Conservation (phyloP, 805 yeast species). For the Teunomyces atbi region DNA sequence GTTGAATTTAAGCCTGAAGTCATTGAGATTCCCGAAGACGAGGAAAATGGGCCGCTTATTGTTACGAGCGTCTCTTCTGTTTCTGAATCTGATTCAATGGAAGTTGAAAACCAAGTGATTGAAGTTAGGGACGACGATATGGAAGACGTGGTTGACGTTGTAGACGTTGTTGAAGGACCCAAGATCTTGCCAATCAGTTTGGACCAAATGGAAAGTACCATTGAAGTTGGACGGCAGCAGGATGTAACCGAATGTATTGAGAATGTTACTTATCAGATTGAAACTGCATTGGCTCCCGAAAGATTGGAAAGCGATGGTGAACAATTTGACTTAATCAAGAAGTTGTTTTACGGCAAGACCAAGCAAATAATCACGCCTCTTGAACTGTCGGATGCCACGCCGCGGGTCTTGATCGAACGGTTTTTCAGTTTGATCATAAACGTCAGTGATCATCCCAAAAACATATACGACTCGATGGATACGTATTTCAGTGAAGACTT, state of each 20-base stretch:
- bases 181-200: constrained; percentile 41
- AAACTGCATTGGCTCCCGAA: constrained; percentile 77
- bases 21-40: constrained; percentile 9
- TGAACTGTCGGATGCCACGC: constrained; percentile 36
- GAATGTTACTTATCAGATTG: constrained; percentile 86
- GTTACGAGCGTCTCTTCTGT: not conserved
- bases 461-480: constrained; percentile 88
- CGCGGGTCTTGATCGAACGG: constrained; percentile 54
- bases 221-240: constrained; percentile 87
- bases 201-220: constrained; percentile 70
- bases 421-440: constrained; percentile 81
- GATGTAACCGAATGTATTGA: constrained; percentile 98
- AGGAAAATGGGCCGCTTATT: constrained; percentile 1
- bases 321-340: constrained; percentile 77
- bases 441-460: constrained; percentile 83
- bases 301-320: constrained; percentile 68
- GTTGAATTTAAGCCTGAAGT: constrained; percentile 50
- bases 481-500: constrained; percentile 75
- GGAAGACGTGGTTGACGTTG: not conserved
- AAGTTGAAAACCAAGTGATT: not conserved
- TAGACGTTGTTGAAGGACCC: constrained; percentile 6
- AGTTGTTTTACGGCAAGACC: constrained; percentile 81
- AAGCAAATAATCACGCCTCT: constrained; percentile 68
- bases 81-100: constrained; percentile 8
- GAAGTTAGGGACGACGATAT: not conserved